Base-by-base conservation (phyloP, 257 asterid species). In the Capsicum rhomboideum region DNA sequence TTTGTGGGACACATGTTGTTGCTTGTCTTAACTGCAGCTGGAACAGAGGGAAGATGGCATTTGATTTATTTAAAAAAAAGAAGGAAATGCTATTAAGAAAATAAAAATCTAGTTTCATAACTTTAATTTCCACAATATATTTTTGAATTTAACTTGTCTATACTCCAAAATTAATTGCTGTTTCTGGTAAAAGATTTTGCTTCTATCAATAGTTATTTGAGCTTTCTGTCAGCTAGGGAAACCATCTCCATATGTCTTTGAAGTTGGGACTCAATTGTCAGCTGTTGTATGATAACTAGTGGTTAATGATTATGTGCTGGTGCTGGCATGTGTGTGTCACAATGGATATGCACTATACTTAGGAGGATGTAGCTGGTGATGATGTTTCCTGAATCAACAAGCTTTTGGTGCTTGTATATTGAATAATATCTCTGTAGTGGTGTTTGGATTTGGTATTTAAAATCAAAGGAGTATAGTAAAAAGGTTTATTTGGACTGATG, bases 401-500 rank as follows among this genome's bases (percentile, higher is more conserved):
- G 59, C 50, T 29, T 34, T 82, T 67, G 80, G 79, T 82, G 85
- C 78, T 66, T 82, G 78, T 82, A 34, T 29, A 71, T 53, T 66
- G 80, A 74, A 74, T 82, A 42, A 20, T 46, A 46, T 82, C 58
- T 64, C 64, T 63, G 66, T 63, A 63, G 53, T 46, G 80, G 80
- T 86, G 88, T 85, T 79, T 91, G 91, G 89, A 69, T 86, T 78
- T 91, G 97, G 95, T 89, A 89, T 82, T 86, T 58, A 75, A 87
- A 84, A 79, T 86, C 83, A 74, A 83, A 89, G 90, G 84, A 91
- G 83, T 83, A 58, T 81, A 83, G 90, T 88, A 84, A 63, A 84
- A 63, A 84, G 91, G 88, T 84, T 86, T 80, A 86, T 84, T 83
- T 91, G 97, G 93, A 85, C 91, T 92, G 97, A 91, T 89, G 66